Conservation (phyloP, 805 yeast species). For the Spencermartinsiella europaea region DNA sequence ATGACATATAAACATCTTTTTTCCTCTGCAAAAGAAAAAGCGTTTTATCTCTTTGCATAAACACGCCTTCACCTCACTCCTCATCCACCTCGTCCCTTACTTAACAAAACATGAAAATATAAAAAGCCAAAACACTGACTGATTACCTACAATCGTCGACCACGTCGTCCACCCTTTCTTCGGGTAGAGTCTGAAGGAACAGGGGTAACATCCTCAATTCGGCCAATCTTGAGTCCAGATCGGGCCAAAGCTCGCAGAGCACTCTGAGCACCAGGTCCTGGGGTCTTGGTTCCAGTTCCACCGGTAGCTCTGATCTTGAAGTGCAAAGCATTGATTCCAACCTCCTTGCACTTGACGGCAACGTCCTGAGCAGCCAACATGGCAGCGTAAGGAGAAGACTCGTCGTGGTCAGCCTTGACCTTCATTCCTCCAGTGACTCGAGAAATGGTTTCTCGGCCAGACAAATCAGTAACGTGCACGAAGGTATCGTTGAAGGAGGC, state of each 20-base stretch:
- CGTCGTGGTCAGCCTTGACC: slow-evolving; percentile 99
- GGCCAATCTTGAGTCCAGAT: slow-evolving; percentile 99
- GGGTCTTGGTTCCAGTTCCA: slow-evolving; percentile 99
- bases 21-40: neutral
- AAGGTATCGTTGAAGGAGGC: slow-evolving; percentile 99
- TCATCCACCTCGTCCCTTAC: too few species aligned
- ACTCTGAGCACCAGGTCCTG: slow-evolving; percentile 99
- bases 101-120: too few species aligned
- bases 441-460: slow-evolving; percentile 99
- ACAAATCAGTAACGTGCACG: slow-evolving; percentile 98
- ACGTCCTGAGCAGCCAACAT: slow-evolving; percentile 99
- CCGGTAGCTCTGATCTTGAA: slow-evolving; percentile 99
- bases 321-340: slow-evolving; percentile 99
- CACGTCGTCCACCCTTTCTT: slow-evolving; percentile 99
- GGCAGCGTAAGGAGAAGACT: slow-evolving; percentile 99
- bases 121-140: too few species aligned
- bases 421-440: slow-evolving; percentile 99
- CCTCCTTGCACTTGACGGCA: slow-evolving; percentile 98
- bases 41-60: too few species aligned
- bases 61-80: too few species aligned
- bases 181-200: slow-evolving; percentile 99
- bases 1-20: neutral
- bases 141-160: slow-evolving; percentile 68
- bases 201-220: slow-evolving; percentile 99
- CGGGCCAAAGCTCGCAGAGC: slow-evolving; percentile 99